Base-by-base conservation (phyloP, 2,329 filamentous ascomycete genomes). In the Calonectria honghensis region DNA sequence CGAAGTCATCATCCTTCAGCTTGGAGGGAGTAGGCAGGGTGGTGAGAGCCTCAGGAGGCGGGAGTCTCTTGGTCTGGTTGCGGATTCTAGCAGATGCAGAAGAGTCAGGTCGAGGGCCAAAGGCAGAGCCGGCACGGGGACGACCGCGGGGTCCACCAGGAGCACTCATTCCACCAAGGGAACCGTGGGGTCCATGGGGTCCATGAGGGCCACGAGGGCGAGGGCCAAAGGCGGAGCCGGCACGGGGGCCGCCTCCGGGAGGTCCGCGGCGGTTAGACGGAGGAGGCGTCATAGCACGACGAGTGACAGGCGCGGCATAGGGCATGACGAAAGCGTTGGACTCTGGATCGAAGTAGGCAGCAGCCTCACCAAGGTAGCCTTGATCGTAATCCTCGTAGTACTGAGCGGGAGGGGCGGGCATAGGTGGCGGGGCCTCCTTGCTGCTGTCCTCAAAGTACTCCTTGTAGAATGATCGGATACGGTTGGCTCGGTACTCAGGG, bases 401-500 rank as follows among this genome's bases (percentile, higher is more conserved):
- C 70, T 89, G 83, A 80, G 75, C 74, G 75, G 76, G 24, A 65
- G 66, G 24, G 84, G 86, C 77, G 81, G 84, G 84, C 79, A 89
- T 78, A 1, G 87, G 86, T 32, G 87, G 88, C n/a, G 85, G 80
- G 7, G 83, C 79, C 52, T 85, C 84, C 83, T 92, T 94, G 73
- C 89, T 94, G 73, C 89, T 92, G 52, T 98, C 96, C 78, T 98
- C 97, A 80, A 99, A 99, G 87, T 99, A 99, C 84, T 99, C 97
- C 88, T 98, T 98, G 89, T 99, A 99, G 88, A 99, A 99, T 5
- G 97, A 99, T 84, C 97, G 92, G 79, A 99, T 99, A 73, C 97
- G 93, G 88, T 98, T 98, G 77, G 97, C 97, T 81, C 97, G 93
- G 82, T 96, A 93, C 85, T 98, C 97, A 0, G 97, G 96, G 83